A percentile compares a stretch with the other conserved stretches of the same genome.
These are phyloP conservation scores for Suhomyces guaymorum DNA, from an alignment of 1,139 yeast genomes.

Conservation along the genomic window DNA sequence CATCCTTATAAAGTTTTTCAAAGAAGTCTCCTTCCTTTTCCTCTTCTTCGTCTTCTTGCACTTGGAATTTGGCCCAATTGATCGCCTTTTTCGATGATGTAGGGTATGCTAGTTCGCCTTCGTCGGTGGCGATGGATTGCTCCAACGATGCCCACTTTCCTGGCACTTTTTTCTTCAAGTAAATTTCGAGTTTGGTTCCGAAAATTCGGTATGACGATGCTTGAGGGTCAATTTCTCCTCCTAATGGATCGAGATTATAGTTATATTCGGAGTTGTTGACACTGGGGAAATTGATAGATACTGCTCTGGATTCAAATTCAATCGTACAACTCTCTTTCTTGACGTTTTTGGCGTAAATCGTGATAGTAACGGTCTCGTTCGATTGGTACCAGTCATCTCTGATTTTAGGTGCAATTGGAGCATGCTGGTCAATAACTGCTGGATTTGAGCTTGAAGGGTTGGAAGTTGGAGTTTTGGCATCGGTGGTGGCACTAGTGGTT, in stretches of 20 bases:
- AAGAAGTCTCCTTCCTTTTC: conserved; percentile 70
- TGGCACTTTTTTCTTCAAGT: conserved; percentile 37
- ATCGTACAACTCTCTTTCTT: conserved; percentile 47
- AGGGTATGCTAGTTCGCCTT: conserved; percentile 48
- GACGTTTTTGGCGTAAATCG: conserved; percentile 70
- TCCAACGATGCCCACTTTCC: conserved; percentile 51
- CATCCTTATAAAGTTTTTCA: conserved; percentile 68
- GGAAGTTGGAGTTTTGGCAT: conserved; percentile 2
- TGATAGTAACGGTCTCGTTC: conserved; percentile 54
- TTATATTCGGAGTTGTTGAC: conserved; percentile 47
- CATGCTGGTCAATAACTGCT: conserved; percentile 39
- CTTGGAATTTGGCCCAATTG: conserved; percentile 73
- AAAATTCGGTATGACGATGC: conserved; percentile 54
- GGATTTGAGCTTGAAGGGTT: conserved; percentile 22
- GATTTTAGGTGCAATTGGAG: conserved; percentile 47
- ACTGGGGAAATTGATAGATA: conserved; percentile 48
- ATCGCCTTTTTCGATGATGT: conserved; percentile 58
- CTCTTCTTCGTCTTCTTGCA: conserved; percentile 48
- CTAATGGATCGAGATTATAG: conserved; percentile 53
- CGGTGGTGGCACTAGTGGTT: not conserved
- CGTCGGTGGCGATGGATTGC: conserved; percentile 16
- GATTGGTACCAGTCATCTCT: conserved; percentile 84
- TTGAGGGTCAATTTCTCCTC: conserved; percentile 49
- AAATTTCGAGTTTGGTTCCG: conserved; percentile 75
- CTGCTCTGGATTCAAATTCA: conserved; percentile 32